phyloP scores from a whole-genome alignment of 148 eudicot species.

The Diospyros kaki region DNA sequence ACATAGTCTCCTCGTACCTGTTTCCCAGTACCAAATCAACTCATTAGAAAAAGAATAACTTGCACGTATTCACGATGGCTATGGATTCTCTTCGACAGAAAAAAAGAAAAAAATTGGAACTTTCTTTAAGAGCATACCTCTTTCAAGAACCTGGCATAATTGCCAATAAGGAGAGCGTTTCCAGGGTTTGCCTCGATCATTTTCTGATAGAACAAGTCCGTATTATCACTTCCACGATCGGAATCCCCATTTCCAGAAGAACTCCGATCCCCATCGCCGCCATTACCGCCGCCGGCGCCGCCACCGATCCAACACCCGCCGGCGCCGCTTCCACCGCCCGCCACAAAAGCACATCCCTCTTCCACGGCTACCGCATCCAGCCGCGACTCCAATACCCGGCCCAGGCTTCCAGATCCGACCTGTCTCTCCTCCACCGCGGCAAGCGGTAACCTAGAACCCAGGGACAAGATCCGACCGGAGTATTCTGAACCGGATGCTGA shows the following conservation, averaged over 20 bases:
- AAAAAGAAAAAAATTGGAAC: too few relatives aligned
- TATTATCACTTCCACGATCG: slow-evolving; percentile 14
- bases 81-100: too few relatives aligned
- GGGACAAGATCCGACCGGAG: background rate
- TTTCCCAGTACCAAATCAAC: slow-evolving; percentile 6
- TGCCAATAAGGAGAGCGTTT: slow-evolving; percentile 45
- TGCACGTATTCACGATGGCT: too few relatives aligned
- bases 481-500: background rate
- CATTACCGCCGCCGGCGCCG: slow-evolving; percentile 25
- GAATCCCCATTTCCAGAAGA: slow-evolving; percentile 17
- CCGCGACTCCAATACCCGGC: too few relatives aligned
- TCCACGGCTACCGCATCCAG: slow-evolving; percentile 4
- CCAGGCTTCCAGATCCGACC: too few relatives aligned
- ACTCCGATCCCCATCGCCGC: slow-evolving; percentile 19
- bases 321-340: slow-evolving; percentile 18
- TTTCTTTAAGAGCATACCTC: slow-evolving; percentile 29
- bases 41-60: background rate
- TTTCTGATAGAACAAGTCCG: slow-evolving; percentile 45
- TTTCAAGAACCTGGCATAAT: slow-evolving; percentile 54
- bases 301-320: slow-evolving; percentile 2
- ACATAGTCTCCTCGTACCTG: slow-evolving; percentile 30
- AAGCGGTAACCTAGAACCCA: background rate
- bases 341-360: slow-evolving; percentile 12
- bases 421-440: too few relatives aligned
- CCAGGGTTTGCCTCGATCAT: slow-evolving; percentile 68